Conservation (phyloP, 768 basidiomycete genomes). For the Psilocybe cyanescens region DNA sequence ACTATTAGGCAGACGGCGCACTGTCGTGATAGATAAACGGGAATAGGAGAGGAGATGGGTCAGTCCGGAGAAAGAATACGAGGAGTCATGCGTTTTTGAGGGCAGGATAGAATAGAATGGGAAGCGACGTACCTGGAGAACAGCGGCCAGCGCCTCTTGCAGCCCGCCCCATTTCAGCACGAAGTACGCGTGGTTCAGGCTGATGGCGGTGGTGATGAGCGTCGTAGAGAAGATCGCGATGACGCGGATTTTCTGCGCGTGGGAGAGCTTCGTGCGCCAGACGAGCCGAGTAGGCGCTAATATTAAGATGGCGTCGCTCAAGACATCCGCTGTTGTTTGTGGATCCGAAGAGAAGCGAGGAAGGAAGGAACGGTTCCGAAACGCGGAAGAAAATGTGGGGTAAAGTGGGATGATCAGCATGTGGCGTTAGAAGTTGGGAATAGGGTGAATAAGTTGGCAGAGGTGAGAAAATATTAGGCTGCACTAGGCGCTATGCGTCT, state of each 20-base stretch:
- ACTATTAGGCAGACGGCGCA: conserved; percentile 41
- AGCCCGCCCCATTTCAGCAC: conserved; percentile 28
- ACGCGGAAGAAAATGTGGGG: conserved; percentile 6
- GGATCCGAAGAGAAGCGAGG: not conserved
- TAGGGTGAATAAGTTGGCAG: not conserved
- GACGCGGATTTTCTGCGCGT: conserved; percentile 37
- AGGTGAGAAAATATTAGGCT: not conserved
- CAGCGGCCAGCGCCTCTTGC: conserved; percentile 28
- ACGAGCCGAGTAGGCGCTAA: conserved; percentile 44
- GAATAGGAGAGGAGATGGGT: not conserved
- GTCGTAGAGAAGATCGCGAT: conserved; percentile 48
- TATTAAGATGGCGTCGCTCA: conserved; percentile 46
- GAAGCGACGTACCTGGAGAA: conserved; percentile 36
- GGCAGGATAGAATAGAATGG: too few relatives aligned
- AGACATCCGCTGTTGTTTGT: conserved; percentile 39
- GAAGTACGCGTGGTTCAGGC: conserved; percentile 38
- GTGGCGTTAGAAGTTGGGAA: not conserved
- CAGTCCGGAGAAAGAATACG: not conserved
- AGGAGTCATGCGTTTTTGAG: too few relatives aligned
- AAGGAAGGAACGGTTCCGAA: not conserved
- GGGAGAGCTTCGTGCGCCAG: conserved; percentile 34
- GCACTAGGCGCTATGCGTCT: not conserved
- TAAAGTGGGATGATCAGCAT: not conserved
- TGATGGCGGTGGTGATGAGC: conserved; percentile 39
- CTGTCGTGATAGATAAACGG: conserved; percentile 20